phyloP scores from a whole-genome alignment of 2,329 filamentous ascomycete species.

The Fusarium beomiforme region DNA sequence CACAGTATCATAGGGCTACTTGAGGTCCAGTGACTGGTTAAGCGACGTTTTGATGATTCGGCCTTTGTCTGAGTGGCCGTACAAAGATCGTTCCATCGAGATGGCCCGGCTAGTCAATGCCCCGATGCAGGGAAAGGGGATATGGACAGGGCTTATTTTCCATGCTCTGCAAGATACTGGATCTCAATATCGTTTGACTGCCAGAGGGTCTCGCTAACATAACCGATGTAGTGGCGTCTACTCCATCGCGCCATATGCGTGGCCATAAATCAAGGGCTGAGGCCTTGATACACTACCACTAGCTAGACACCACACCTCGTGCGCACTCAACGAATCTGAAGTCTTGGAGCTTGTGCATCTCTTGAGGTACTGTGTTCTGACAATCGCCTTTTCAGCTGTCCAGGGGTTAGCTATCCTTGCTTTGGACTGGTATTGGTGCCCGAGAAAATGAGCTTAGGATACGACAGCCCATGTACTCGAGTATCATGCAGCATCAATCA shows the following conservation, averaged over 20 bases:
- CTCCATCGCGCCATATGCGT: neutral
- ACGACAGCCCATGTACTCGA: slow-evolving; percentile 10
- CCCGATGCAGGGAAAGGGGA: neutral
- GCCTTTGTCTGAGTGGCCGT: neutral
- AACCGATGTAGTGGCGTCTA: neutral
- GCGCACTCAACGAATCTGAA: neutral
- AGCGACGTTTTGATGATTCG: neutral
- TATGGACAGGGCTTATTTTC: neutral
- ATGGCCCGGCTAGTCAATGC: neutral
- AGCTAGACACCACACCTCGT: neutral
- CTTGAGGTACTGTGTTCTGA: neutral
- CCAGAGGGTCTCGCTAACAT: neutral
- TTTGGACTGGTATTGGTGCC: slow-evolving; percentile 25
- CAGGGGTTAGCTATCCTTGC: slow-evolving; percentile 24
- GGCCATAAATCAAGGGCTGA: neutral
- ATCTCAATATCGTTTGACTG: neutral
- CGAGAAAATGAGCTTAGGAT: slow-evolving; percentile 11
- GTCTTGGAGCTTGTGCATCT: neutral
- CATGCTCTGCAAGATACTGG: neutral
- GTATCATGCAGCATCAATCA: slow-evolving; percentile 25
- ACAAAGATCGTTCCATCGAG: neutral
- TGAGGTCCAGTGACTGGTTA: neutral
- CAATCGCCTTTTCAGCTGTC: slow-evolving; percentile 24
- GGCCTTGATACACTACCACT: slow-evolving; percentile 4
- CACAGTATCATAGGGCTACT: neutral